Percentiles rank a stretch among this genome's conserved stretches.
Evolutionary conservation across 2,329 filamentous ascomycete species (phyloP).

Genomic region (Aureobasidium sp.): DNA sequence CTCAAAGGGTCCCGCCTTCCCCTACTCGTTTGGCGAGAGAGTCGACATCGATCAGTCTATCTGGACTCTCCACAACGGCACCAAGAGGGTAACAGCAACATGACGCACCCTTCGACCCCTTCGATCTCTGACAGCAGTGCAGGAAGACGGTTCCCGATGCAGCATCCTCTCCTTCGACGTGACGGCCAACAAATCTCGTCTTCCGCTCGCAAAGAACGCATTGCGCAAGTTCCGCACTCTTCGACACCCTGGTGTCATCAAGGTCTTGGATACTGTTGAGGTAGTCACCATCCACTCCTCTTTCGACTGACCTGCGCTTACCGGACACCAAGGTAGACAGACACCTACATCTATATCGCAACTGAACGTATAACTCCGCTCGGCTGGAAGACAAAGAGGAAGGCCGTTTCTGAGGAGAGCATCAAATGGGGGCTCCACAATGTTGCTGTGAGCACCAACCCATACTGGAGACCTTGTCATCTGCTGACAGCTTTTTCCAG

Average conservation of each 20-base stretch:
- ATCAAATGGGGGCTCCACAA: slow-evolving; percentile 93
- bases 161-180: slow-evolving; percentile 97
- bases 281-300: slow-evolving; percentile 38
- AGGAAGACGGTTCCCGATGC: slow-evolving; percentile 92
- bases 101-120: neutral
- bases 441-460: slow-evolving; percentile 56
- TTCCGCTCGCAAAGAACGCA: slow-evolving; percentile 87
- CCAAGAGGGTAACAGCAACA: slow-evolving; percentile 58
- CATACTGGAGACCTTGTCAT: neutral
- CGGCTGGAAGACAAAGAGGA: slow-evolving; percentile 81
- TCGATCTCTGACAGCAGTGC: slow-evolving; percentile 1
- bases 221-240: slow-evolving; percentile 88
- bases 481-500: slow-evolving; percentile 33
- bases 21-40: slow-evolving; percentile 85
- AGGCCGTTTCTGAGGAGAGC: slow-evolving; percentile 81
- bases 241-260: slow-evolving; percentile 89
- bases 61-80: slow-evolving; percentile 94
- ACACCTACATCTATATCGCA: slow-evolving; percentile 90
- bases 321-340: slow-evolving; percentile 55
- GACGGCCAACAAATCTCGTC: slow-evolving; percentile 64
- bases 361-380: slow-evolving; percentile 84
- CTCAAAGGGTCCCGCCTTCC: slow-evolving; percentile 85
- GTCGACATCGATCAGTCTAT: slow-evolving; percentile 90
- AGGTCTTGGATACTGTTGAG: slow-evolving; percentile 89
- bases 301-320: slow-evolving; percentile 21